Evolutionary conservation across 2,329 filamentous ascomycete species (phyloP).

Genomic region (Fonsecaea pugnacius): DNA sequence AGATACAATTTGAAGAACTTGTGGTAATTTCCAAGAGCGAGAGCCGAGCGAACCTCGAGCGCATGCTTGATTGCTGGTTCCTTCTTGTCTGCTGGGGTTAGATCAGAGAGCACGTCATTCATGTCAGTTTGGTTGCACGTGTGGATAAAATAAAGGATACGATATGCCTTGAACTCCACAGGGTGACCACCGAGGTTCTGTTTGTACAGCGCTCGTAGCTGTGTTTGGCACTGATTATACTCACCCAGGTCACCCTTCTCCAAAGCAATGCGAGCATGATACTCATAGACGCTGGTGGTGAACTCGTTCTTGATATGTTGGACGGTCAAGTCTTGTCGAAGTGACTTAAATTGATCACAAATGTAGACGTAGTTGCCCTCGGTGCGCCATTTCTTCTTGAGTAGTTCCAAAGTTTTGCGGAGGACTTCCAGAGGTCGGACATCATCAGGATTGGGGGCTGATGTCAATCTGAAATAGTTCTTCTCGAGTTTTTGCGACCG

Average conservation of each 20-base stretch:
- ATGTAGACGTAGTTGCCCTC: constrained; percentile 97
- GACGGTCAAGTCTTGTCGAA: constrained; percentile 96
- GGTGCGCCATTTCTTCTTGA: constrained; percentile 93
- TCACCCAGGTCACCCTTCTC: constrained; percentile 99
- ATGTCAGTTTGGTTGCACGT: constrained; percentile 97
- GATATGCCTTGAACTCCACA: constrained; percentile 97
- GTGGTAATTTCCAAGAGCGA: constrained; percentile 95
- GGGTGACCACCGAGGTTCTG: constrained; percentile 85
- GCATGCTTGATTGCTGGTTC: constrained; percentile 86
- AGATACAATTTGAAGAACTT: constrained; percentile 97
- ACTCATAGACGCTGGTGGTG: constrained; percentile 95
- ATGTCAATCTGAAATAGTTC: constrained; percentile 89
- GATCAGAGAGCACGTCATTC: constrained; percentile 97
- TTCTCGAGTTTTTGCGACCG: constrained; percentile 86
- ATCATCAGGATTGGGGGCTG: constrained; percentile 82
- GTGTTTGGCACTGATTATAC: constrained; percentile 99
- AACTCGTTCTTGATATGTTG: constrained; percentile 97
- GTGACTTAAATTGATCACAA: constrained; percentile 98
- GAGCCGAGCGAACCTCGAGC: constrained; percentile 82
- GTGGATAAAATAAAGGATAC: constrained; percentile 99
- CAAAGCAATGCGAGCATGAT: constrained; percentile 93
- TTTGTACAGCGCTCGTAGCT: constrained; percentile 88
- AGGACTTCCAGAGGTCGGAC: constrained; percentile 83
- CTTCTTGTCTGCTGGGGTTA: constrained; percentile 95
- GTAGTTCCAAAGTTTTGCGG: constrained; percentile 79